Base-by-base conservation (phyloP, 2,329 filamentous ascomycete species). In the Beauveria sp. region DNA sequence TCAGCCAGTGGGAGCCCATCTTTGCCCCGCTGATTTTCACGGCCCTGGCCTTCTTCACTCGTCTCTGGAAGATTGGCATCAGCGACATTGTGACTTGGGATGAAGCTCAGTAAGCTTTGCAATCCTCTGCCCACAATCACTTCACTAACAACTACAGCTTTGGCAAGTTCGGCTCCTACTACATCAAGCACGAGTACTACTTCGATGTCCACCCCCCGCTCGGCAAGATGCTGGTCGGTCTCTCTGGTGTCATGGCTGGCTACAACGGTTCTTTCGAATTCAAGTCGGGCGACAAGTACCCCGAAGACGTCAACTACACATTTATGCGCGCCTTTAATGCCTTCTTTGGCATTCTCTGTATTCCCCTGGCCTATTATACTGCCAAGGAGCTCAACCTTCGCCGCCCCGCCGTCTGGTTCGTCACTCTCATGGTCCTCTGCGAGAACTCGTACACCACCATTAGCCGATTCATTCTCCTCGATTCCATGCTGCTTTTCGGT, bases 211-310 rank as follows among this genome's bases (percentile, higher is more conserved):
- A 96, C 76, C 95, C 95, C 66, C 95, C 95, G 60, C 86, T 99
- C 64, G 95, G 95, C 73, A 99, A 99, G 82, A 98, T 99, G 86
- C 87, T 99, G 62, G 93, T 99, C 69, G 95, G 95, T 65, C 83
- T 99, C 57, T 98, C 95, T 7, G 95, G 95, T 73, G 96, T 96
- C 72, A 83, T 99, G 64, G 96, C 93, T 67, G 93, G 93, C 67
- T 99, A 99, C 82, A 99, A 99, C 80, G 95, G 95, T 63, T 96
- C 93, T 4, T 99, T 99, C 77, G 95, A 99, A 73, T 99, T 99
- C 84, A 99, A 99, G 77, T 98, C 93, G 60, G 95, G 95, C 73
- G 95, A 98, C 72, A 92, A 85, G 60, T 99, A 99, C 74, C 95
- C 95, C 12, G 86, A 88, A 68, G 91, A 98, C 71, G 83, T 99